These are phyloP conservation scores for Fusarium devonianum DNA, from an alignment of 2,329 filamentous ascomycete genomes.

Conservation along the genomic window DNA sequence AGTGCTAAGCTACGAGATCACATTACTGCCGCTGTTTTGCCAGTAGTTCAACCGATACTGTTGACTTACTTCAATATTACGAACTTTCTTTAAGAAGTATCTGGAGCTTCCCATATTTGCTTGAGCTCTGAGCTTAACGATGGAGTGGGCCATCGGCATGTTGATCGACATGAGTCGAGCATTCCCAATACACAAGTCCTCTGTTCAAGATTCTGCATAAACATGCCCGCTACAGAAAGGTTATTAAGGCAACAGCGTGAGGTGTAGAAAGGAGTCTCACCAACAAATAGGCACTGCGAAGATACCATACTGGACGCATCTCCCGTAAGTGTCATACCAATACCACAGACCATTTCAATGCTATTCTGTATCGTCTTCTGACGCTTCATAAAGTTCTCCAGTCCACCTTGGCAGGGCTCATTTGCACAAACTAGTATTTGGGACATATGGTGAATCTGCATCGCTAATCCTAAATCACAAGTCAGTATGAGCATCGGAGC, in stretches of 20 bases:
- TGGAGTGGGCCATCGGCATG: conserved; percentile 36
- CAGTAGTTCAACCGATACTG: no score
- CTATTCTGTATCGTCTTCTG: conserved; percentile 36
- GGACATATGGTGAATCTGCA: conserved; percentile 27
- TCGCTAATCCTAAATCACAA: conserved; percentile 5
- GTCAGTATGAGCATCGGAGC: background rate
- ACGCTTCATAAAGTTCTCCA: conserved; percentile 53
- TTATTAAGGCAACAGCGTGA: background rate
- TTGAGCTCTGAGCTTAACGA: conserved; percentile 30
- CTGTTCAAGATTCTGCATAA: conserved; percentile 28
- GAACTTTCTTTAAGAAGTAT: no score
- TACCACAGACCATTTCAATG: conserved; percentile 53
- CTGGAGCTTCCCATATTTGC: conserved; percentile 29
- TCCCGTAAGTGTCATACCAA: conserved; percentile 54
- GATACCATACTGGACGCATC: conserved; percentile 52
- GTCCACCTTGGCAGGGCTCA: conserved; percentile 29
- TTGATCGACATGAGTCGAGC: conserved; percentile 31
- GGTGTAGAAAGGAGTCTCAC: background rate
- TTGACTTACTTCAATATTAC: no score
- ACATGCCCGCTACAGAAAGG: conserved; percentile 15
- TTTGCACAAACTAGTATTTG: conserved; percentile 47
- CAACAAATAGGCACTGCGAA: conserved; percentile 51
- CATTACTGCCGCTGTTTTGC: no score
- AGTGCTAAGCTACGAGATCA: no score
- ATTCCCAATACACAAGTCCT: conserved; percentile 28